Evolutionary conservation across 2,329 filamentous ascomycete genomes (phyloP).

Genomic region (Cyphellophora attinorum): DNA sequence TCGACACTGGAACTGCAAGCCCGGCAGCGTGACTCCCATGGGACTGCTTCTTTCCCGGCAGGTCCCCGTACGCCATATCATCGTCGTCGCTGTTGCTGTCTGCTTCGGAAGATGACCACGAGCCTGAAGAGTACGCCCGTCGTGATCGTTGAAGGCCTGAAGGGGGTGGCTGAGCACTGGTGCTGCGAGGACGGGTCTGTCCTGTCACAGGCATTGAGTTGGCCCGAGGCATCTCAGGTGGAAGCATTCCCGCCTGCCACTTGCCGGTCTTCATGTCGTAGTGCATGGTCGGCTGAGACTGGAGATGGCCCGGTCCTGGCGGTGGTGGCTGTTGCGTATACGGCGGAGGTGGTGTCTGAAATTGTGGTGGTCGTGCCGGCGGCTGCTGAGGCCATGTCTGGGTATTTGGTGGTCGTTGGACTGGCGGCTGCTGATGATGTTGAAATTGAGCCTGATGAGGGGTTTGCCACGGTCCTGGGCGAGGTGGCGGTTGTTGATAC

Average conservation of each 20-base stretch:
- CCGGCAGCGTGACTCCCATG: too few relatives aligned
- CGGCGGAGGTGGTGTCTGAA: background rate
- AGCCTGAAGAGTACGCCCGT: background rate
- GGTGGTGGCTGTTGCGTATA: constrained; percentile 1
- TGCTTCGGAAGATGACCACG: background rate
- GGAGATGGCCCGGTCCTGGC: constrained; percentile 3
- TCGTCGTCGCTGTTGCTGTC: background rate
- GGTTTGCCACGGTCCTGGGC: background rate
- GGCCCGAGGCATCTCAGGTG: constrained; percentile 5
- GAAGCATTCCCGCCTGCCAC: constrained; percentile 7
- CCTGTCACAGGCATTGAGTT: too few relatives aligned
- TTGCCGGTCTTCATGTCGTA: constrained; percentile 10
- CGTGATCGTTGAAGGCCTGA: too few relatives aligned
- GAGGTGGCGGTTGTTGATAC: background rate
- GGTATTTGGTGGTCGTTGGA: constrained; percentile 1
- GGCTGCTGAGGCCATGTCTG: constrained; percentile 1
- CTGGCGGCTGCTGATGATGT: constrained; percentile 3
- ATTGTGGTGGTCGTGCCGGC: background rate
- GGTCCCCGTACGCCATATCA: background rate
- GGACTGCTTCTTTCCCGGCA: background rate
- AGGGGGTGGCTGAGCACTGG: too few relatives aligned
- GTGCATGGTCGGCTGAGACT: constrained; percentile 4
- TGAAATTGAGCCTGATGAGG: background rate
- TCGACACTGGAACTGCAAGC: too few relatives aligned
- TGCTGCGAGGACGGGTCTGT: too few relatives aligned